These are phyloP conservation scores for Coemansia sp. DNA, from an alignment of 192 early-diverging fungal genomes.

Conservation along the genomic window DNA sequence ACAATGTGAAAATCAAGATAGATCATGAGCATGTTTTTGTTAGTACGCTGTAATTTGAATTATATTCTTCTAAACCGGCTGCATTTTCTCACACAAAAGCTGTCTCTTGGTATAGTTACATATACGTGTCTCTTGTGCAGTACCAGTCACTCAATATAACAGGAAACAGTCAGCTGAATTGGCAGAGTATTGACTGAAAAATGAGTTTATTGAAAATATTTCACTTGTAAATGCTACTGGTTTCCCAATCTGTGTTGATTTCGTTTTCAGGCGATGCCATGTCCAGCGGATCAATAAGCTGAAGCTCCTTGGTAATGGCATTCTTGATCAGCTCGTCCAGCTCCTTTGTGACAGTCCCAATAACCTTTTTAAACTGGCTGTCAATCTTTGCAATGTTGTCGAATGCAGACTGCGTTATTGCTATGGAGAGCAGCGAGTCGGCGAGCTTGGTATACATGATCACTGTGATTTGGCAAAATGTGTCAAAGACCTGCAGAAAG, in stretches of 20 bases:
- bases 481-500: slow-evolving; percentile 68
- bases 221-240: slow-evolving; percentile 46
- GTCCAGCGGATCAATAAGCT: slow-evolving; percentile 60
- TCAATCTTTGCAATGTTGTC: slow-evolving; percentile 68
- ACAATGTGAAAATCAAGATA: too few relatives aligned
- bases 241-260: slow-evolving; percentile 53
- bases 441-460: slow-evolving; percentile 61
- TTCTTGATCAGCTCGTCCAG: slow-evolving; percentile 63
- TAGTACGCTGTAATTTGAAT: too few relatives aligned
- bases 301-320: slow-evolving; percentile 61
- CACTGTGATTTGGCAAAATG: slow-evolving; percentile 61
- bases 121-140: too few relatives aligned
- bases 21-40: too few relatives aligned
- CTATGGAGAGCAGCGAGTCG: slow-evolving; percentile 41
- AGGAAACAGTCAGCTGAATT: too few relatives aligned
- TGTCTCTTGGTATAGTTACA: too few relatives aligned
- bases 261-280: slow-evolving; percentile 47
- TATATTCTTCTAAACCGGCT: too few relatives aligned
- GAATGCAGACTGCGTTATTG: slow-evolving; percentile 56
- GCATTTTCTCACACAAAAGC: too few relatives aligned
- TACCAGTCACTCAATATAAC: too few relatives aligned
- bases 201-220: neutral
- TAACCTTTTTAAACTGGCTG: slow-evolving; percentile 66
- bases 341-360: slow-evolving; percentile 63
- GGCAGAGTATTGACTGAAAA: too few relatives aligned